A percentile compares a stretch with the other conserved stretches of the same genome.
These are phyloP conservation scores for Rhizomucor pusillus DNA, from an alignment of 371 early-diverging fungal genomes.

Conservation along the genomic window DNA sequence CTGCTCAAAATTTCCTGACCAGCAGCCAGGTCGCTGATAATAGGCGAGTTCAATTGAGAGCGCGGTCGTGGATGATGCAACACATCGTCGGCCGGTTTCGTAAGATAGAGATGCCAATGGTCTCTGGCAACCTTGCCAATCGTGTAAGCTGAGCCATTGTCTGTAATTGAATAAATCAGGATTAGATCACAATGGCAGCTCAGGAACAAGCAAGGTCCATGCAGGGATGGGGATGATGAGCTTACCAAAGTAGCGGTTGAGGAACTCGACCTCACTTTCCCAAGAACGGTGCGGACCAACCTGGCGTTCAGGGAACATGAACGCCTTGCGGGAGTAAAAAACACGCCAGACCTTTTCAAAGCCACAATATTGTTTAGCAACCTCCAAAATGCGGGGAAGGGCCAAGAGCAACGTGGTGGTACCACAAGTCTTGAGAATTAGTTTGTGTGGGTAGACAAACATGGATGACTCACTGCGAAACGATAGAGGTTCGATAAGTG, in stretches of 20 bases:
- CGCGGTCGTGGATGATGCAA: conserved; percentile 23
- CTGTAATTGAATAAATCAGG: conserved; percentile 33
- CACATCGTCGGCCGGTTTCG: conserved; percentile 63
- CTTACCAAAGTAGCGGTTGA: conserved; percentile 69
- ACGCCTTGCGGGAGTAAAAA: conserved; percentile 95
- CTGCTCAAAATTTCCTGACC: conserved; percentile 13
- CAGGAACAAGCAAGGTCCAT: too few species aligned
- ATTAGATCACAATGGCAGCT: too few species aligned
- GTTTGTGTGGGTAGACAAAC: conserved; percentile 93
- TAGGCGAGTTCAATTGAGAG: neutral
- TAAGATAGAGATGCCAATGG: conserved; percentile 93
- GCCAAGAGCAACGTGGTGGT: conserved; percentile 91
- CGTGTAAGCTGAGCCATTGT: conserved; percentile 81
- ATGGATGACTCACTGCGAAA: conserved; percentile 95
- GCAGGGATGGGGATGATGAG: too few species aligned
- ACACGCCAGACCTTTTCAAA: conserved; percentile 76
- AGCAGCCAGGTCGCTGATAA: conserved; percentile 5
- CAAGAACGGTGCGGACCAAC: conserved; percentile 86
- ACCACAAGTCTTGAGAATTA: conserved; percentile 96
- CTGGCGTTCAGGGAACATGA: conserved; percentile 95
- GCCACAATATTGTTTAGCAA: conserved; percentile 72
- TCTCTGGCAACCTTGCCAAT: conserved; percentile 92
- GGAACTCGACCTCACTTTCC: conserved; percentile 81
- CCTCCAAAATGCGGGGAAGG: conserved; percentile 78
- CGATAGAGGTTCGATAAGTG: conserved; percentile 5